Base-by-base conservation (phyloP, 2,329 filamentous ascomycete species). In the Parastagonospora nodorum region DNA sequence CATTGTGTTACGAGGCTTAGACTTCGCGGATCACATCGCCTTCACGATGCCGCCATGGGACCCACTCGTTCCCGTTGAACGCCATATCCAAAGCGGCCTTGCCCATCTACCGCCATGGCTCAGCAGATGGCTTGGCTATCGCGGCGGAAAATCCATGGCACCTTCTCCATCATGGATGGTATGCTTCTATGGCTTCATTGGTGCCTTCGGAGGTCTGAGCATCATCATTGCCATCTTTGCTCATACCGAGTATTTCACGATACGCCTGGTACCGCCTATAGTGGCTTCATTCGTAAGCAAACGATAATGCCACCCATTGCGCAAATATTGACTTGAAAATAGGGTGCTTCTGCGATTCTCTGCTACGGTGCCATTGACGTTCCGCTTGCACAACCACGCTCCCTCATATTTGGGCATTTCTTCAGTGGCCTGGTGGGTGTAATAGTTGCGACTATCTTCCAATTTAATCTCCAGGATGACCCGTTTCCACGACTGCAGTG, bases 101-200 rank as follows among this genome's bases (percentile, higher is more conserved):
- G 43, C 63, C 9, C 60, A 78, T 35, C 69, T 95, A 2, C 91
- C 91, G 0, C 77, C 77, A 48, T 82, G 82, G 1, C 65, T 93
- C 24, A 82, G 88, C n/a, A 83, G 84, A 61, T 88, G 90, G 66
- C 75, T 95, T 5, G 77, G 77, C 35, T 73, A 77, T 45, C 69
- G 77, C 27, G 58, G 77, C 27, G 58, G 64, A 12, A 55, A 67
- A 30, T 53, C 68, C 8, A 45, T 57, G n/a, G 48, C 65, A 30
- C 58, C 69, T 6, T 64, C 67, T 11, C 62, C 51, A 57, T 51
- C 58, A 53, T 55, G 60, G 68, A n/a, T 61, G 64, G 31, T 77
- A 37, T 78, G 72, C 54, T 51, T 75, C 7, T 74, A 74, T 60
- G 74, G 75, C 2, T 75, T 78, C 46, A 52, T 78, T 24, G 76